Evolutionary conservation across 2,329 filamentous ascomycete genomes (phyloP).

Genomic region (Diplodia seriata): DNA sequence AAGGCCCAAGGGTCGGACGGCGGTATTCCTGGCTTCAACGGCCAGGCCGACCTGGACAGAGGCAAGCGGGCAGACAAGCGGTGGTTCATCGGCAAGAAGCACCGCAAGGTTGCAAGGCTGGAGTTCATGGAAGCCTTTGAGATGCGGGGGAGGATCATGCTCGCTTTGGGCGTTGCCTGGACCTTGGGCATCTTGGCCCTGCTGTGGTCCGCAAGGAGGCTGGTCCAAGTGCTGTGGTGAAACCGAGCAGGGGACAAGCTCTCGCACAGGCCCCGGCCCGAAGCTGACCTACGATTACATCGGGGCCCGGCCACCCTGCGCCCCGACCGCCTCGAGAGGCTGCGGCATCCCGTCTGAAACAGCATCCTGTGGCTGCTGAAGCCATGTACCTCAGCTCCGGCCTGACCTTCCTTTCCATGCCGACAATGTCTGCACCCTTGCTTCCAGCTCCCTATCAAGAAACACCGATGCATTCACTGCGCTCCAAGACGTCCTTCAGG

Average conservation of each 20-base stretch:
- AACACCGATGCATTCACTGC: constrained; percentile 56
- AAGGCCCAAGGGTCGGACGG: constrained; percentile 35
- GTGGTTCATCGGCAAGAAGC: constrained; percentile 53
- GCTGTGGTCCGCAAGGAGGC: constrained; percentile 32
- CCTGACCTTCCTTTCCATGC: constrained; percentile 54
- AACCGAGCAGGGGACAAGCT: background rate
- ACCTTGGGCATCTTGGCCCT: constrained; percentile 51
- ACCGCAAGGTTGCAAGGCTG: constrained; percentile 65
- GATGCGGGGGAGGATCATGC: constrained; percentile 62
- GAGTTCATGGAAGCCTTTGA: constrained; percentile 70
- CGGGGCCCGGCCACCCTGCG: background rate
- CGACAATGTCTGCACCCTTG: constrained; percentile 58
- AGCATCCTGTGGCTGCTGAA: constrained; percentile 3
- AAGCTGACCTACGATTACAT: background rate
- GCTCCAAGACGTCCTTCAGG: constrained; percentile 52
- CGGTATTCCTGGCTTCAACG: constrained; percentile 24
- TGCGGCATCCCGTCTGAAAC: background rate
- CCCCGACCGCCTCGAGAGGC: background rate
- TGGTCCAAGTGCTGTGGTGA: constrained; percentile 12
- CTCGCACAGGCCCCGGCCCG: constrained; percentile 19
- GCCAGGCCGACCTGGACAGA: constrained; percentile 16
- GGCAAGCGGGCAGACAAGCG: background rate
- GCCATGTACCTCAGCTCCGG: constrained; percentile 54
- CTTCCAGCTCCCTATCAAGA: constrained; percentile 57
- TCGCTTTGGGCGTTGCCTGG: constrained; percentile 50